phyloP scores from a whole-genome alignment of 148 eudicot species.

The Camellia japonica region DNA sequence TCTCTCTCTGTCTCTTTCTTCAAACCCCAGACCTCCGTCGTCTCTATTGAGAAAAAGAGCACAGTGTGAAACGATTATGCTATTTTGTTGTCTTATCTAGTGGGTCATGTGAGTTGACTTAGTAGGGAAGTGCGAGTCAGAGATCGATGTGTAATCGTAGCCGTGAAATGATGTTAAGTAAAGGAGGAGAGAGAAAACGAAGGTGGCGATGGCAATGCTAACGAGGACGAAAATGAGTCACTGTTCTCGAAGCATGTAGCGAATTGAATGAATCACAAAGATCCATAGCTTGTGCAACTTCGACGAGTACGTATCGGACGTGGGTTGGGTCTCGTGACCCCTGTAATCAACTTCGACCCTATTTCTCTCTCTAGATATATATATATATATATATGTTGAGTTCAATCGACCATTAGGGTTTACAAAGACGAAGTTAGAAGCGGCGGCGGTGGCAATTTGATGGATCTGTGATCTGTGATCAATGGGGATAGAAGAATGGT shows the following conservation, averaged over 20 bases:
- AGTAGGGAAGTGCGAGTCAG: slow-evolving; percentile 30
- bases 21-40: no score
- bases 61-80: no score
- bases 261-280: slow-evolving; percentile 50
- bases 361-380: slow-evolving; percentile 6
- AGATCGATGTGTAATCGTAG: slow-evolving; percentile 17
- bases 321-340: slow-evolving; percentile 51
- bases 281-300: slow-evolving; percentile 70
- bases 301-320: slow-evolving; percentile 50
- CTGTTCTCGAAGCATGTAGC: slow-evolving; percentile 74
- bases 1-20: no score
- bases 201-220: slow-evolving; percentile 67
- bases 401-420: no score
- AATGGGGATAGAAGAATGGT: neutral
- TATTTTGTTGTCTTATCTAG: no score
- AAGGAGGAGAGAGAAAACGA: slow-evolving; percentile 56
- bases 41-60: no score
- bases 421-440: neutral
- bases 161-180: neutral
- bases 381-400: no score
- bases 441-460: slow-evolving; percentile 2
- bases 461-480: neutral
- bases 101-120: slow-evolving; percentile 25
- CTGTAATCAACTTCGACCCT: slow-evolving; percentile 71
- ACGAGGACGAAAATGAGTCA: slow-evolving; percentile 67